phyloP scores from a whole-genome alignment of 139 green algal species.

The Parachlorella kessleri region DNA sequence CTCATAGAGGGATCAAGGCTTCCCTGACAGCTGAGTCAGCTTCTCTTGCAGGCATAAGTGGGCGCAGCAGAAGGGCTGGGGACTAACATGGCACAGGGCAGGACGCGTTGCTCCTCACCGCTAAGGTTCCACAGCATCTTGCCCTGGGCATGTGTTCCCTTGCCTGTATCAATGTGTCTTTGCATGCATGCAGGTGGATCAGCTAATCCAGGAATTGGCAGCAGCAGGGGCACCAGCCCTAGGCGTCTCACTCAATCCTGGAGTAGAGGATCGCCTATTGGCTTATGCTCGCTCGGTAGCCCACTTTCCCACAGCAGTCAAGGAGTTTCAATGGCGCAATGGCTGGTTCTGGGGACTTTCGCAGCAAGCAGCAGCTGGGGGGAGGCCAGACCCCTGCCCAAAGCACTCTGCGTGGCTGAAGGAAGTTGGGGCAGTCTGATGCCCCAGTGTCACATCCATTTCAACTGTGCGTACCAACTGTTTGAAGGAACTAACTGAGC shows the following conservation, averaged over 20 bases:
- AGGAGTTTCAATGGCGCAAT: constrained; percentile 99
- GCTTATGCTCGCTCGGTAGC: constrained; percentile 91
- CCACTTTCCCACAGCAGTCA: constrained; percentile 97
- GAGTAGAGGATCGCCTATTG: constrained; percentile 78
- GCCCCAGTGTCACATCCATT: too few relatives aligned
- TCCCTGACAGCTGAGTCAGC: too few relatives aligned
- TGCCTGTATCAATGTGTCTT: too few relatives aligned
- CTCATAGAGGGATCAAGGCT: too few relatives aligned
- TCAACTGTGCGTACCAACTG: too few relatives aligned
- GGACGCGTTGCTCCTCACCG: too few relatives aligned
- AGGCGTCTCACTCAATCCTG: constrained; percentile 64
- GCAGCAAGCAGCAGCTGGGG: constrained; percentile 51
- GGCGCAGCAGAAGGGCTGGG: too few relatives aligned
- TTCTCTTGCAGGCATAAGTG: too few relatives aligned
- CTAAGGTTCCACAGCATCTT: too few relatives aligned
- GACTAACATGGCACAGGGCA: too few relatives aligned
- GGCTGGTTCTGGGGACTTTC: constrained; percentile 91
- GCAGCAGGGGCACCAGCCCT: constrained; percentile 63
- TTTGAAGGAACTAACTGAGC: too few relatives aligned
- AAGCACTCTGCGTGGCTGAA: constrained; percentile 84
- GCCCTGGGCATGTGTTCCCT: too few relatives aligned
- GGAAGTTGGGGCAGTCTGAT: constrained; percentile 80
- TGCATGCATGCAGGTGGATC: not conserved
- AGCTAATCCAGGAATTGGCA: constrained; percentile 78
- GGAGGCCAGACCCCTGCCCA: constrained; percentile 87